Conservation (phyloP, 208 protist genomes). For the Wallacemonas sp. region DNA sequence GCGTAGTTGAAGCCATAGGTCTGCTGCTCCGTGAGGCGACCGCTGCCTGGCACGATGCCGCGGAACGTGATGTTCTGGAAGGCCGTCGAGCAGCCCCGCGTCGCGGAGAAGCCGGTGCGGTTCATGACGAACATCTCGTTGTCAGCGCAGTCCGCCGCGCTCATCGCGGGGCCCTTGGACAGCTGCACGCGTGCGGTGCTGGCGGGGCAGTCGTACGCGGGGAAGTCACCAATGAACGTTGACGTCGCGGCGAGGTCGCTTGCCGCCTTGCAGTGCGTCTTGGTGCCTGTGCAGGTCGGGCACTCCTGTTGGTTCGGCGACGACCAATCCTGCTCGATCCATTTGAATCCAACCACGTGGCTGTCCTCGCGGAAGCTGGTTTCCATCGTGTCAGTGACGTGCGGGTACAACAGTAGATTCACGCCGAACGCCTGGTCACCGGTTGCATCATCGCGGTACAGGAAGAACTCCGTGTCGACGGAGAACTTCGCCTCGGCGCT, state of each 20-base stretch:
- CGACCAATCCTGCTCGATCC: conserved; percentile 60
- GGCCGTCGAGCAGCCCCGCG: conserved; percentile 44
- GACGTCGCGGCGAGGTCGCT: conserved; percentile 16
- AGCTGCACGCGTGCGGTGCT: conserved; percentile 52
- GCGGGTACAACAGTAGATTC: conserved; percentile 77
- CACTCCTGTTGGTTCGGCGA: conserved; percentile 46
- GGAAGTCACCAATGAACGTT: conserved; percentile 61
- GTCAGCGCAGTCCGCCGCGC: conserved; percentile 26
- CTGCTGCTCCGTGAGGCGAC: conserved; percentile 29
- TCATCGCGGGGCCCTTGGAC: conserved; percentile 66
- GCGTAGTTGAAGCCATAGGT: conserved; percentile 57
- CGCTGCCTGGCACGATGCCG: conserved; percentile 65
- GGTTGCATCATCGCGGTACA: conserved; percentile 38
- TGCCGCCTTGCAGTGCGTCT: conserved; percentile 39
- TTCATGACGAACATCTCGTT: conserved; percentile 65
- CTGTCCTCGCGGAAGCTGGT: conserved; percentile 64
- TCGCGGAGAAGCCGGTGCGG: conserved; percentile 64
- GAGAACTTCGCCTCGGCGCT: conserved; percentile 27
- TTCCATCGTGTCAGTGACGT: conserved; percentile 47
- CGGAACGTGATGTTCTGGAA: conserved; percentile 86
- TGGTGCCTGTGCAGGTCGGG: conserved; percentile 66
- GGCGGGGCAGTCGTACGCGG: conserved; percentile 54
- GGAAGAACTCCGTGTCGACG: conserved; percentile 75
- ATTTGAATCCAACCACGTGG: conserved; percentile 80
- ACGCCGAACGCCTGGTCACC: conserved; percentile 74